These are phyloP conservation scores for Chaetomium sp. DNA, from an alignment of 2,329 filamentous ascomycete genomes.

Conservation along the genomic window DNA sequence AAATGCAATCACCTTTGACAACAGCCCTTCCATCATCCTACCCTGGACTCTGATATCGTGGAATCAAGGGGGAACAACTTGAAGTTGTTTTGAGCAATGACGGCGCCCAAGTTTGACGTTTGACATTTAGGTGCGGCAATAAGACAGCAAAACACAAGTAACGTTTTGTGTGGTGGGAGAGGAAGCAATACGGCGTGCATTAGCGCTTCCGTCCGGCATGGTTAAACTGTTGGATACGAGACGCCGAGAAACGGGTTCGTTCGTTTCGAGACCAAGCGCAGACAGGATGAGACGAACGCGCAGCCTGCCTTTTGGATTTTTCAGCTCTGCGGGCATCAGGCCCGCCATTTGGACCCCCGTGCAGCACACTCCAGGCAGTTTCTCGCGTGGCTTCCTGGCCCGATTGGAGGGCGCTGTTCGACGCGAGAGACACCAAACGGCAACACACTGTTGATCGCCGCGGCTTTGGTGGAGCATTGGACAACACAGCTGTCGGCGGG, in stretches of 20 bases:
- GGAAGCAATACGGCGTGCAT: conserved; percentile 1
- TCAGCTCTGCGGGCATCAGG: conserved; percentile 3
- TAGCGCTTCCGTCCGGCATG: background rate
- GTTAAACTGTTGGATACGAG: conserved; percentile 10
- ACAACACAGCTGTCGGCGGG: conserved; percentile 8
- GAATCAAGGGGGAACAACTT: background rate
- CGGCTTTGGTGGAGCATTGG: conserved; percentile 1
- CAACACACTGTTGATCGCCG: background rate
- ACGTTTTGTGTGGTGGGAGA: background rate
- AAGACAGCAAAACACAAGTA: background rate
- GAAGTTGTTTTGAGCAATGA: background rate
- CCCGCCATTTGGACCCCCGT: conserved; percentile 10
- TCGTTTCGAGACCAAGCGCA: background rate
- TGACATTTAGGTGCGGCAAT: background rate
- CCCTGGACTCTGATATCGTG: background rate
- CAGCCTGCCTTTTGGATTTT: background rate
- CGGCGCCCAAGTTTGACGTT: background rate
- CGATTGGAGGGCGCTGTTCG: conserved; percentile 1
- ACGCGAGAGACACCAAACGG: background rate
- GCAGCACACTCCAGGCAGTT: background rate
- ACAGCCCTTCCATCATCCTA: background rate
- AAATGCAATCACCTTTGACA: background rate
- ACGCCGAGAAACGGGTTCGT: conserved; percentile 1
- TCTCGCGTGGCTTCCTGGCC: background rate
- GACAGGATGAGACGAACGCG: background rate